Evolutionary conservation across 2,329 filamentous ascomycete species (phyloP), one percentile per base, ranked within the genome.

Genomic region (Coleophoma cylindrospora): DNA sequence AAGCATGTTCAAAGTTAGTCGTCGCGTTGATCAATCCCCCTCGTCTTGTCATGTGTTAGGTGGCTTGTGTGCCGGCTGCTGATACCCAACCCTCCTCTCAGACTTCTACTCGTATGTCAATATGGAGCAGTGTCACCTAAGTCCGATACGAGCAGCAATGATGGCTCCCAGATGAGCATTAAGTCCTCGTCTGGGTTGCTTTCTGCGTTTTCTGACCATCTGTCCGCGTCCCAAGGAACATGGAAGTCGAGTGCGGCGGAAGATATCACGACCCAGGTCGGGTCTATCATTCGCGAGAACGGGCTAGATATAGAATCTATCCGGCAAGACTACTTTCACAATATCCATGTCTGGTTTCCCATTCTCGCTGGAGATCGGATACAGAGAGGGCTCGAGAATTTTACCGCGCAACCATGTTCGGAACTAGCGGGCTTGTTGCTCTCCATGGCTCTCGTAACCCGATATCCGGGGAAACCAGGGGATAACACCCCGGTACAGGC

Each of bases 331-430:
- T 59, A 59, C 45, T 59, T 54, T 45, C 51, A 53, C 15, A 59
- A 54, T 7, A 56, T 59, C 14, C 54, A 59, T 36, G 46, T 54
- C 7, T 59, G 57, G 57, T 41, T 59, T 14, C 57, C 57, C 3
- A 52, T 59, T 19, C 50, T 57, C 19, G 54, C 55, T 4, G 46
- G 52, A 5, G 47, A 48, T 5, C n/a, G 34, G 14, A 50, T 52
- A 19, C 15, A 52, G 3, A 50, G 41, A 12, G 34, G 50, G 15
- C 49, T 59, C n/a, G 53, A 59, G 13, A 53, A 43, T 3, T 46
- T 57, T 19, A 45, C 34, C 3, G 38, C 51, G 12, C 44, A 51
- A 17, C 48, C 56, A 10, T 52, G 51, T 12, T 43, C 45, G 10
- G 51, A 55, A 21, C 45, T 57, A 6, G 48, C 57, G 8, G 50